These are phyloP conservation scores for Graphilbum ipis-grandicollis DNA, from an alignment of 2,329 filamentous ascomycete genomes.

Conservation along the genomic window DNA sequence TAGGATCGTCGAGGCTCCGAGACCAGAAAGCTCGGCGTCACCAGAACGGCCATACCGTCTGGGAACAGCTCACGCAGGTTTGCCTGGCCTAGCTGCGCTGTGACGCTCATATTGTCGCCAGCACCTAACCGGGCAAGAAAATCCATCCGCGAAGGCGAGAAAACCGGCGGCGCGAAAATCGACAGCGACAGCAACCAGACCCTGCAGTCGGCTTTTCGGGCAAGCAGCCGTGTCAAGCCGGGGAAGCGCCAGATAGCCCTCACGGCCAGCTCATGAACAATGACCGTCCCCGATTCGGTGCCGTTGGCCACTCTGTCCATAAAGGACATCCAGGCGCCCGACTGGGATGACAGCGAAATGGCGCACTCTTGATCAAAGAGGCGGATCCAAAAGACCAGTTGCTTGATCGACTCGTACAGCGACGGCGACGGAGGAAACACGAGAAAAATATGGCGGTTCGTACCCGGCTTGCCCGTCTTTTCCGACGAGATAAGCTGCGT, in stretches of 20 bases:
- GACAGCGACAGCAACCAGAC: constrained; percentile 26
- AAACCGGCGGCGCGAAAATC: constrained; percentile 12
- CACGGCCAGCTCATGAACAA: constrained; percentile 27
- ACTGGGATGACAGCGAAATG: constrained; percentile 21
- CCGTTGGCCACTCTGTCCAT: constrained; percentile 9
- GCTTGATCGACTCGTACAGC: constrained; percentile 15
- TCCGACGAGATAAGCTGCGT: constrained; percentile 5
- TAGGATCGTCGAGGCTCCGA: constrained; percentile 23
- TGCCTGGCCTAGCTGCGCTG: constrained; percentile 15
- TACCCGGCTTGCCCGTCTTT: constrained; percentile 7
- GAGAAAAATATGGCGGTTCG: constrained; percentile 25
- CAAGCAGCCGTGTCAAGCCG: constrained; percentile 16
- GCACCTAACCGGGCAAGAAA: neutral
- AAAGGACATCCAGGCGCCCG: constrained; percentile 32
- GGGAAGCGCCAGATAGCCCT: constrained; percentile 23
- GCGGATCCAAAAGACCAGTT: constrained; percentile 28
- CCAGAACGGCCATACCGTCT: constrained; percentile 23
- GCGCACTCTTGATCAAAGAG: constrained; percentile 20
- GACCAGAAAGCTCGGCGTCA: constrained; percentile 32
- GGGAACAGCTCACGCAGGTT: constrained; percentile 25
- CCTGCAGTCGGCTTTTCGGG: neutral
- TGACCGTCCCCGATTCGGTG: constrained; percentile 16
- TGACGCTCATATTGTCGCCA: neutral
- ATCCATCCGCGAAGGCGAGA: constrained; percentile 12
- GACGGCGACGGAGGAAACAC: constrained; percentile 26